Evolutionary conservation across 169 alveolate species (phyloP), one percentile per base, ranked within the genome.

Genomic region (Eimeria acervulina): DNA sequence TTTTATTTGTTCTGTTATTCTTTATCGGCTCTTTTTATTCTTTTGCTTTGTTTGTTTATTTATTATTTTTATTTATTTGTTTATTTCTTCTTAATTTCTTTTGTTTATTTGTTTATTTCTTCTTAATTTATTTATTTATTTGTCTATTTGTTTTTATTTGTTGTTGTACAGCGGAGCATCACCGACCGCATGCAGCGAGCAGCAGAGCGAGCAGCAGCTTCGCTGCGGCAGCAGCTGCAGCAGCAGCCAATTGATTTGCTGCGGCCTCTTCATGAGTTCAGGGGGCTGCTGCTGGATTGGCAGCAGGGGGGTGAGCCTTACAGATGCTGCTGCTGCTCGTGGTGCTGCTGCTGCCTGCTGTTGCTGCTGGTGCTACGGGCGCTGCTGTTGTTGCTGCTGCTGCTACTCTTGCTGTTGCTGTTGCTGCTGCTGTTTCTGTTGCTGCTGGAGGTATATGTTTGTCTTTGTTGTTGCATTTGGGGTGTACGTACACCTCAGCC

Each of bases 201-300:
- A 44, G 63, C 76, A 68, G 89, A 47, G 17, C 10, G 66, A 31
- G 89, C 31, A 33, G 74, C 51, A 61, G 1, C 42, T 4, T 21
- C 26, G 70, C 66, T 40, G 70, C 66, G 80, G 70, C 74, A 47
- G 63, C 72, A 72, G 61, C 61, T 63, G 94, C 59, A 36, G 47
- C 83, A 88, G 94, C 72, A 38, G 6, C 95, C 95, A 17, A 55
- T 89, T 40, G 95, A 89, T 59, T 23, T 89, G 66, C 84, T 89
- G 47, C 68, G 87, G 59, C 95, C 95, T 21, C 74, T 68, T 42
- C 85, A 89, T n/a, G 74, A 89, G n/a, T 89, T 89, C n/a, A 72
- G 47, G 85, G 87, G 59, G 13, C 47, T 89, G 51, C 88, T 89
- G 21, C 80, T 89, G 33, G 94, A 88, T 55, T 40, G 83, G 94